Conservation (phyloP, 2,329 filamentous ascomycete genomes). For the Apiospora phragmitis region DNA sequence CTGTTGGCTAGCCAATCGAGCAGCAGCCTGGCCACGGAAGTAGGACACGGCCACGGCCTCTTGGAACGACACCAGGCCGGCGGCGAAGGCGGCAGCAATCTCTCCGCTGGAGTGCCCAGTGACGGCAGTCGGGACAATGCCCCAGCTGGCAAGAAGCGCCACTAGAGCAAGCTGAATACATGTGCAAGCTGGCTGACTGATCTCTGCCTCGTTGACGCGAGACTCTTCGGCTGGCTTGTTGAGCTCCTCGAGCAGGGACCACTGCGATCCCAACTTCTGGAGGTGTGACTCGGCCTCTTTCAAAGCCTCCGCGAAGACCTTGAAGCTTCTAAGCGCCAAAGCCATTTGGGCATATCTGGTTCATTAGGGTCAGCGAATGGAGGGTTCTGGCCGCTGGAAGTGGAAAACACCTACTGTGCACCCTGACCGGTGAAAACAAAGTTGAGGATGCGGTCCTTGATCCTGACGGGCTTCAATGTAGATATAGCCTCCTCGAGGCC, state of each 20-base stretch:
- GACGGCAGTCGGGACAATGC: constrained; percentile 28
- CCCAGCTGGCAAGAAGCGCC: constrained; percentile 31
- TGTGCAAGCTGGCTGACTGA: constrained; percentile 40
- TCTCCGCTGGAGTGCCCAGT: constrained; percentile 41
- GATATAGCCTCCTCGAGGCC: neutral
- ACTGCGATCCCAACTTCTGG: constrained; percentile 23
- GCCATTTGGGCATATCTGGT: constrained; percentile 1
- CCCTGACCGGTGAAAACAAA: constrained; percentile 47
- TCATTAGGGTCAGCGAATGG: too few relatives aligned
- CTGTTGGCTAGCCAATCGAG: constrained; percentile 18
- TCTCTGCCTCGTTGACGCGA: constrained; percentile 26
- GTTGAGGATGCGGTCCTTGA: constrained; percentile 10
- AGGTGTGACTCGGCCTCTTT: constrained; percentile 22
- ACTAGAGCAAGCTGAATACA: constrained; percentile 45
- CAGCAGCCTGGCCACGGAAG: constrained; percentile 14
- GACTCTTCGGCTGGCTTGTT: constrained; percentile 18
- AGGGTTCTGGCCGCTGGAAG: too few relatives aligned
- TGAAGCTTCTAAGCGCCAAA: constrained; percentile 8
- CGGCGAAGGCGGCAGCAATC: constrained; percentile 37
- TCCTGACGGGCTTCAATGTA: neutral
- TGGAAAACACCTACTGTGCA: constrained; percentile 39
- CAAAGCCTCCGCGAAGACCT: constrained; percentile 16
- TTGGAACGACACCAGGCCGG: constrained; percentile 15
- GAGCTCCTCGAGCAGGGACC: constrained; percentile 30
- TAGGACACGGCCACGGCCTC: constrained; percentile 25